Percentiles rank a stretch among this genome's conserved stretches.
phyloP scores from a whole-genome alignment of 1,139 yeast species.

The Yamadazyma conglobata region DNA sequence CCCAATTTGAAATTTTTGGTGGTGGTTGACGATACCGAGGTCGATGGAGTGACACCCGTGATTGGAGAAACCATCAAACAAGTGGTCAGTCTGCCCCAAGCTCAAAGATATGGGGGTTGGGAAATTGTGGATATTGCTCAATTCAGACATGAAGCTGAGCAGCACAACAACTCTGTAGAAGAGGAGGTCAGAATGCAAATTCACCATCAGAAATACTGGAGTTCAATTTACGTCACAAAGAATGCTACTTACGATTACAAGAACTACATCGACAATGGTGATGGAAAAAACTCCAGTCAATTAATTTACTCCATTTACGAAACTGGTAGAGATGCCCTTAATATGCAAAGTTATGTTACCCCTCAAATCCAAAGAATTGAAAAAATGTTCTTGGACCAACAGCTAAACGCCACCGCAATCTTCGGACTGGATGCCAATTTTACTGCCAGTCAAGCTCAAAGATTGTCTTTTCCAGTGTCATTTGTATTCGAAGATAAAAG shows the following conservation, averaged over 20 bases:
- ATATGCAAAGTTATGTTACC: slow-evolving; percentile 25
- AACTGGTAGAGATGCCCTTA: slow-evolving; percentile 39
- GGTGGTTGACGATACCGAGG: slow-evolving; percentile 35
- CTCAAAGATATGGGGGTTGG: slow-evolving; percentile 39
- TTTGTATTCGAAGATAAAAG: slow-evolving; percentile 44
- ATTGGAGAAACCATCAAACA: slow-evolving; percentile 27
- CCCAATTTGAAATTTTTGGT: slow-evolving; percentile 37
- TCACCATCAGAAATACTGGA: slow-evolving; percentile 47
- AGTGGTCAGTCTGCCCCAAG: slow-evolving; percentile 19
- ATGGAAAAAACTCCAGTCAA: slow-evolving; percentile 23
- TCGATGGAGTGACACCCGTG: slow-evolving; percentile 26
- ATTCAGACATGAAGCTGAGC: slow-evolving; percentile 26
- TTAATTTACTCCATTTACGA: slow-evolving; percentile 31
- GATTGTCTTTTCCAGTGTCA: slow-evolving; percentile 31
- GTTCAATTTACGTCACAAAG: slow-evolving; percentile 36
- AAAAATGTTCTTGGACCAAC: slow-evolving; percentile 18
- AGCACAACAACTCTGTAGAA: slow-evolving; percentile 27
- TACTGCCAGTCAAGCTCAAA: slow-evolving; percentile 14
- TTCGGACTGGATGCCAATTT: slow-evolving; percentile 14
- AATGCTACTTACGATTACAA: slow-evolving; percentile 32
- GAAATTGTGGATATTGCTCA: slow-evolving; percentile 24
- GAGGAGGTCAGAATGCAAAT: slow-evolving; percentile 32
- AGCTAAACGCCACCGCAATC: slow-evolving; percentile 11
- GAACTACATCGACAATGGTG: slow-evolving; percentile 25
- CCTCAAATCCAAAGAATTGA: slow-evolving; percentile 21